Evolutionary conservation across 768 basidiomycete species (phyloP).

Genomic region (Cystoderma amianthinum): DNA sequence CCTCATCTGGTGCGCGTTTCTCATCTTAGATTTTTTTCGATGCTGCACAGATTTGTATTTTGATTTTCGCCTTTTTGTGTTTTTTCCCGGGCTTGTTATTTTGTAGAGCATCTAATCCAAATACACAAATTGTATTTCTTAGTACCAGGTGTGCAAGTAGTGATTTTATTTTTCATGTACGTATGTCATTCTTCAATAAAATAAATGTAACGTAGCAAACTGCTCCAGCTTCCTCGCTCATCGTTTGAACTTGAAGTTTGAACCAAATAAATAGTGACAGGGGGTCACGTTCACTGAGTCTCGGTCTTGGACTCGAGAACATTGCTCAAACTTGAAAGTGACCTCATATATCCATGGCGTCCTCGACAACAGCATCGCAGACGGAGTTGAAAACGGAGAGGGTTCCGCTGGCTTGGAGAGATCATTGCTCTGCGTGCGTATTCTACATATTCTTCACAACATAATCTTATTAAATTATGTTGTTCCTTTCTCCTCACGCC

Average conservation of each 20-base stretch:
- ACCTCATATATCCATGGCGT: conserved; percentile 47
- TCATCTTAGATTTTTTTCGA: background rate
- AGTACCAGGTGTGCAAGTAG: background rate
- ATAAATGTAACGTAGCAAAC: no score
- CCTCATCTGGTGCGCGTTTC: no score
- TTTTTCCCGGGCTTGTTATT: background rate
- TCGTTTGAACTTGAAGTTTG: no score
- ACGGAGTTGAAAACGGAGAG: conserved; percentile 67
- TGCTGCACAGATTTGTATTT: no score
- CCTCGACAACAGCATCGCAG: conserved; percentile 77
- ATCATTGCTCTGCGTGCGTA: conserved; percentile 86
- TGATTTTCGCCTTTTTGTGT: background rate
- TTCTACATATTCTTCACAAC: background rate
- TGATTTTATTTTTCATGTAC: no score
- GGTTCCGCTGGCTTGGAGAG: conserved; percentile 81
- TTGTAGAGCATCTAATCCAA: background rate
- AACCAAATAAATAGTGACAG: no score
- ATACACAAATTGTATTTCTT: background rate
- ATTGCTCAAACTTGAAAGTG: background rate
- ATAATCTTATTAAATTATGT: conserved; percentile 2
- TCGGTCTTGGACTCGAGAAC: background rate
- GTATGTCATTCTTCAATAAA: no score
- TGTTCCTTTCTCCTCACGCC: conserved; percentile 1
- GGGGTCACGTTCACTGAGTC: background rate
- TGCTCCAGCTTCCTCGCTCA: no score